phyloP scores from a whole-genome alignment of 495 filamentous ascomycete genomes.

The Venustampulla echinocandica region DNA sequence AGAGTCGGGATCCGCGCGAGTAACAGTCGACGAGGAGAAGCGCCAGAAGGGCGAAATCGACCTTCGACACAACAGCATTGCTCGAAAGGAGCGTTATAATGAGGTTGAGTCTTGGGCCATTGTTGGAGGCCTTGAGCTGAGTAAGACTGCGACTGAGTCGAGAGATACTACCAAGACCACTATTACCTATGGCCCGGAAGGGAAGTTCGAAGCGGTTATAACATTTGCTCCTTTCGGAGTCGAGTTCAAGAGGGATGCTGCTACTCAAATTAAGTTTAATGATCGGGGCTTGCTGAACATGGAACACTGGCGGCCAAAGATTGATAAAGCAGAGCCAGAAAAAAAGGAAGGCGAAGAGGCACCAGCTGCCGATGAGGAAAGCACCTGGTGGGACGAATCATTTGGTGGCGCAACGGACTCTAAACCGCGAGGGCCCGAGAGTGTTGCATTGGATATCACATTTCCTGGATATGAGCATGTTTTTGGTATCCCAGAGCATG shows the following conservation, averaged over 20 bases:
- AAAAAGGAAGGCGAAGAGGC: constrained; percentile 39
- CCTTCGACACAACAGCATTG: constrained; percentile 73
- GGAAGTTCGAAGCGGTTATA: constrained; percentile 71
- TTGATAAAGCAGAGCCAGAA: constrained; percentile 46
- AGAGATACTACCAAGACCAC: constrained; percentile 58
- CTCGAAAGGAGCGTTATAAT: constrained; percentile 87
- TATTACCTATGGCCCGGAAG: constrained; percentile 70
- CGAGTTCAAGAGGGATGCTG: constrained; percentile 74
- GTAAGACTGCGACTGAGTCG: constrained; percentile 51
- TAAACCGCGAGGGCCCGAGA: constrained; percentile 84
- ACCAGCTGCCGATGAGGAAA: constrained; percentile 44
- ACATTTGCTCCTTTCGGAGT: constrained; percentile 73
- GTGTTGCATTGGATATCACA: constrained; percentile 79
- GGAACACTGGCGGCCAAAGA: constrained; percentile 91
- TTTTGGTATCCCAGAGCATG: constrained; percentile 90
- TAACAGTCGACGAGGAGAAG: constrained; percentile 84
- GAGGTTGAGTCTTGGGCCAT: constrained; percentile 81
- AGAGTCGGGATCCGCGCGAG: constrained; percentile 76
- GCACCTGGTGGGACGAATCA: constrained; percentile 94
- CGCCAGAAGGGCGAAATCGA: constrained; percentile 83
- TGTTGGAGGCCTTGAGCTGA: constrained; percentile 65
- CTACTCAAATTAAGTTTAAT: constrained; percentile 81
- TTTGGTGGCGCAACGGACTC: constrained; percentile 92
- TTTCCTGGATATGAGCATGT: constrained; percentile 90
- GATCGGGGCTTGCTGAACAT: constrained; percentile 79